phyloP scores from a whole-genome alignment of 345 rosid species.

The Acer saccharum region DNA sequence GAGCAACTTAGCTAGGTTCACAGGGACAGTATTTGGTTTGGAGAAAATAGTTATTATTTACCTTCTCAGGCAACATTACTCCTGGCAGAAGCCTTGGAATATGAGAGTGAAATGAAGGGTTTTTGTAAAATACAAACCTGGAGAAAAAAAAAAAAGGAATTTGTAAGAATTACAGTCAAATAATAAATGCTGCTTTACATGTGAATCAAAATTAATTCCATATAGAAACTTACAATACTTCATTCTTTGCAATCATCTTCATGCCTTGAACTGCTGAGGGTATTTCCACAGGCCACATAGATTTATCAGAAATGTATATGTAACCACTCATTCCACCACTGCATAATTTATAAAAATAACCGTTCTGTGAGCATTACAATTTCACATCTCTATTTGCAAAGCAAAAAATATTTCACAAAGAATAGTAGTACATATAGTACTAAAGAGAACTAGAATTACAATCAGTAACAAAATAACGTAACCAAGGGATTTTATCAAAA shows the following conservation, averaged over 20 bases:
- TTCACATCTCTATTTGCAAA: neutral
- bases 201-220: neutral
- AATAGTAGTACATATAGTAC: neutral
- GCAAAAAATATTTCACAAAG: neutral
- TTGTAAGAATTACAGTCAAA: neutral
- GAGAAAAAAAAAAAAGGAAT: neutral
- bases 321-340: conserved; percentile 39
- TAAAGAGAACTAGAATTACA: neutral
- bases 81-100: conserved; percentile 20
- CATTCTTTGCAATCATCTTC: conserved; percentile 18
- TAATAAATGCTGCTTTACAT: too few relatives aligned
- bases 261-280: conserved; percentile 23
- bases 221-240: conserved; percentile 26
- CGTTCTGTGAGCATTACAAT: neutral
- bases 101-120: conserved; percentile 28
- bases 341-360: conserved; percentile 5
- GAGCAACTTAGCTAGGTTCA: neutral
- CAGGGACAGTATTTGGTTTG: neutral
- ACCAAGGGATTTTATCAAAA: neutral
- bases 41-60: neutral
- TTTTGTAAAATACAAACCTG: conserved; percentile 28
- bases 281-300: conserved; percentile 16
- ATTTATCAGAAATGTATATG: conserved; percentile 9
- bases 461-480: neutral
- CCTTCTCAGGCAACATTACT: conserved; percentile 25